Evolutionary conservation across 1,284 basidiomycete genomes (phyloP).

Genomic region (Apiotrichum akiyoshidainum): DNA sequence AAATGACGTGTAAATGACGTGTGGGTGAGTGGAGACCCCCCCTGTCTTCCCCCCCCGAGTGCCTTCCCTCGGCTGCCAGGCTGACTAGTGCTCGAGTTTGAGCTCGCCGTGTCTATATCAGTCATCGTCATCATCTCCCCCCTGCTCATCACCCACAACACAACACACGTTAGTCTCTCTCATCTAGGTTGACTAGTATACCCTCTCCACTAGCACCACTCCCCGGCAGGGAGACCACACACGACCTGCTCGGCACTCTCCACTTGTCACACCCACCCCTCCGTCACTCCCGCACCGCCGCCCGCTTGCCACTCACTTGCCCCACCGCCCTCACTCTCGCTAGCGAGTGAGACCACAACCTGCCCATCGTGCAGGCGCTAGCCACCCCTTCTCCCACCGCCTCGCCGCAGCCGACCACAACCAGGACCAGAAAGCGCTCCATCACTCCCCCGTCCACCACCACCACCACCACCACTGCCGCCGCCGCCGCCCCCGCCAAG

Average conservation of each 20-base stretch:
- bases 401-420: conserved; percentile 10
- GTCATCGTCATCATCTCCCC: background rate
- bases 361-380: conserved; percentile 17
- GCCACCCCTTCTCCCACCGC: conserved; percentile 17
- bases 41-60: too few species aligned
- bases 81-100: too few species aligned
- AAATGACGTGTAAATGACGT: conserved; percentile 7
- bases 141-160: too few species aligned
- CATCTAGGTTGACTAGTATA: background rate
- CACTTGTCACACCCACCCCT: background rate
- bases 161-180: background rate
- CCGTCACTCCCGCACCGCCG: background rate
- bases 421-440: background rate
- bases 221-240: too few species aligned
- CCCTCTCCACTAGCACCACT: background rate
- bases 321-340: background rate
- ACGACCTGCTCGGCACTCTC: too few species aligned
- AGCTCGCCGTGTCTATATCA: too few species aligned
- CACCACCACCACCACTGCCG: too few species aligned
- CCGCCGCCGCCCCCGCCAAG: background rate
- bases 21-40: too few species aligned
- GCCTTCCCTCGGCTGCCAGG: too few species aligned
- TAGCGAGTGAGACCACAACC: background rate
- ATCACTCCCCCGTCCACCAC: background rate
- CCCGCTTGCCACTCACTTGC: background rate